phyloP scores from a whole-genome alignment of 208 protist species.

The Trypanosoma boissoni region DNA sequence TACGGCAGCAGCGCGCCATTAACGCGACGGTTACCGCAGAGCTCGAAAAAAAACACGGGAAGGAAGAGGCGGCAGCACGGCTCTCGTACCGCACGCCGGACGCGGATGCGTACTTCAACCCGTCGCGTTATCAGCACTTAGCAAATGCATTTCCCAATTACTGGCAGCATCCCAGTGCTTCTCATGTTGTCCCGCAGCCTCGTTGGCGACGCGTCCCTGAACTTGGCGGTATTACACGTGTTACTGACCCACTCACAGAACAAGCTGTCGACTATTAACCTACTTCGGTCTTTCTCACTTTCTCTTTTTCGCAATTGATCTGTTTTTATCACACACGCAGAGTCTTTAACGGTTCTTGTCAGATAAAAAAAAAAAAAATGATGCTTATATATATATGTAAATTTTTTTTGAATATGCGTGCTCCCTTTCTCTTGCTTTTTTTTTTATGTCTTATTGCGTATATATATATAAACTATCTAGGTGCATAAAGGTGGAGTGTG shows the following conservation, averaged over 20 bases:
- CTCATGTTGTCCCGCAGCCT: slow-evolving; percentile 77
- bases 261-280: slow-evolving; percentile 68
- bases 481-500: too few species aligned
- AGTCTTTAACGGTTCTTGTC: too few species aligned
- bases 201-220: slow-evolving; percentile 71
- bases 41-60: slow-evolving; percentile 28
- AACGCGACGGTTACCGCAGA: slow-evolving; percentile 54
- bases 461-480: too few species aligned
- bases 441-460: too few species aligned
- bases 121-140: slow-evolving; percentile 39
- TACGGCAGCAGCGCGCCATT: slow-evolving; percentile 76
- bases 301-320: not conserved
- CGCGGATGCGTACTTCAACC: slow-evolving; percentile 77
- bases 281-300: not conserved
- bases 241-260: slow-evolving; percentile 45
- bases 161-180: slow-evolving; percentile 81
- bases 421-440: too few species aligned
- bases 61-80: slow-evolving; percentile 28
- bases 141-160: slow-evolving; percentile 87
- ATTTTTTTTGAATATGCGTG: not conserved
- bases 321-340: too few species aligned
- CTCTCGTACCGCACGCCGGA: slow-evolving; percentile 68
- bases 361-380: too few species aligned
- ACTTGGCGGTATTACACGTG: slow-evolving; percentile 87
- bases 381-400: too few species aligned